Evolutionary conservation across 495 filamentous ascomycete species (phyloP).

Genomic region (Amorphotheca resinae): DNA sequence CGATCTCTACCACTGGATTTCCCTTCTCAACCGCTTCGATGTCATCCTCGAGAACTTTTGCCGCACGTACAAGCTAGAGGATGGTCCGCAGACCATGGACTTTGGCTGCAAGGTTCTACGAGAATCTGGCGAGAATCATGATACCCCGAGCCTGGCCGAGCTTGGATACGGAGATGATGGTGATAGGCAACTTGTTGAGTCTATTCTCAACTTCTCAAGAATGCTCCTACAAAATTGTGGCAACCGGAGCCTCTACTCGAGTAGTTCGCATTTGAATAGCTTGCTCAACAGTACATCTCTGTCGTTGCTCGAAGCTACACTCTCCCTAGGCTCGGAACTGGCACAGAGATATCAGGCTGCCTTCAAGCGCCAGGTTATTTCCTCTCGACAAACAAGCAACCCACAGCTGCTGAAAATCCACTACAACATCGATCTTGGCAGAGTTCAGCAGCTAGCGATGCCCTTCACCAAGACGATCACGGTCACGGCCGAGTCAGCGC

Average conservation of each 20-base stretch:
- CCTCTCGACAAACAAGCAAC: constrained; percentile 50
- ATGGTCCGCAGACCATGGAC: constrained; percentile 65
- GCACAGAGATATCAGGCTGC: constrained; percentile 88
- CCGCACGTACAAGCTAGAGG: constrained; percentile 65
- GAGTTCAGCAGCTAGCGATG: constrained; percentile 66
- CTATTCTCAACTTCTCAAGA: constrained; percentile 70
- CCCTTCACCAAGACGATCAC: constrained; percentile 63
- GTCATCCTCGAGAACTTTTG: constrained; percentile 70
- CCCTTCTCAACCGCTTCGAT: constrained; percentile 89
- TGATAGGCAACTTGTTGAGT: constrained; percentile 66
- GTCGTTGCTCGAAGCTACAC: constrained; percentile 56
- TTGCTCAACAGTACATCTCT: constrained; percentile 79
- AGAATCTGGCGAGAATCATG: background rate
- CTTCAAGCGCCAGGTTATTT: constrained; percentile 50
- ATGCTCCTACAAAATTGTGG: constrained; percentile 89
- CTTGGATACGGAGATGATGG: constrained; percentile 58
- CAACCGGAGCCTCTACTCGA: constrained; percentile 90
- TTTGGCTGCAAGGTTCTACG: constrained; percentile 52
- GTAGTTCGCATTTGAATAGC: constrained; percentile 73
- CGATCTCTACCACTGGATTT: constrained; percentile 97
- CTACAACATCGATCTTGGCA: constrained; percentile 89
- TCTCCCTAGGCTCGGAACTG: constrained; percentile 67
- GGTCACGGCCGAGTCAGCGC: constrained; percentile 27
- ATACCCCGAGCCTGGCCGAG: constrained; percentile 26
- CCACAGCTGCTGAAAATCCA: constrained; percentile 66